A percentile compares a stretch with the other conserved stretches of the same genome.
phyloP scores from a whole-genome alignment of 495 filamentous ascomycete species.

The Aspergillus campestris region DNA sequence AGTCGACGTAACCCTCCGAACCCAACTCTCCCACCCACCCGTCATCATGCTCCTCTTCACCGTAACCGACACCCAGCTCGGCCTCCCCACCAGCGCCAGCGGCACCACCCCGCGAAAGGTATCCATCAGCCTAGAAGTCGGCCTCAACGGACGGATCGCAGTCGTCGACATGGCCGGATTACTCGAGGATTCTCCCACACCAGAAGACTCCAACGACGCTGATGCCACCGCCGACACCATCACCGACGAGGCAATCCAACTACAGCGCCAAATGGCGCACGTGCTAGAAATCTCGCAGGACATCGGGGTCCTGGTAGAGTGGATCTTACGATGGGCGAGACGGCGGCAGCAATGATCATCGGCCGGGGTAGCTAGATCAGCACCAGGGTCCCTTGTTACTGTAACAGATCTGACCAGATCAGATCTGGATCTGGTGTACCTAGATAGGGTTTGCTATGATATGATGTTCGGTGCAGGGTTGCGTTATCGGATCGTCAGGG shows the following conservation, averaged over 20 bases:
- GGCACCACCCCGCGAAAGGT: conserved; percentile 10
- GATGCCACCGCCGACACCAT: conserved; percentile 16
- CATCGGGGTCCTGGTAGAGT: conserved; percentile 54
- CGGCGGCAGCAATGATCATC: conserved; percentile 21
- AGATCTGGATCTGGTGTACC: no score
- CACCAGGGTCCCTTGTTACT: background rate
- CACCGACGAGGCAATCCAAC: conserved; percentile 24
- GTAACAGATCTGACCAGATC: no score
- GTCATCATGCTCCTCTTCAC: conserved; percentile 37
- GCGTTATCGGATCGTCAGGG: no score
- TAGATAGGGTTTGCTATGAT: no score
- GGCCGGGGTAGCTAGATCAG: conserved; percentile 6
- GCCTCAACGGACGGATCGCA: conserved; percentile 50
- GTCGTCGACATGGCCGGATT: conserved; percentile 31
- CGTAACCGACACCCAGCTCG: conserved; percentile 8
- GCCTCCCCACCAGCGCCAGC: background rate
- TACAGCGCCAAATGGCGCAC: conserved; percentile 29
- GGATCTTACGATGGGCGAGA: conserved; percentile 25
- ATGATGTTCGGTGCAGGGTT: no score
- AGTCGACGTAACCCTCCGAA: conserved; percentile 38
- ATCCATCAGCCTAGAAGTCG: conserved; percentile 48
- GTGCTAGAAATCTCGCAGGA: conserved; percentile 42
- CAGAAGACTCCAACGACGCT: conserved; percentile 6
- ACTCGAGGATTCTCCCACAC: conserved; percentile 10
- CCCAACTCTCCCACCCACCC: conserved; percentile 36